Conservation (phyloP, 1,284 basidiomycete genomes). For the Apiotrichum gamsii region DNA sequence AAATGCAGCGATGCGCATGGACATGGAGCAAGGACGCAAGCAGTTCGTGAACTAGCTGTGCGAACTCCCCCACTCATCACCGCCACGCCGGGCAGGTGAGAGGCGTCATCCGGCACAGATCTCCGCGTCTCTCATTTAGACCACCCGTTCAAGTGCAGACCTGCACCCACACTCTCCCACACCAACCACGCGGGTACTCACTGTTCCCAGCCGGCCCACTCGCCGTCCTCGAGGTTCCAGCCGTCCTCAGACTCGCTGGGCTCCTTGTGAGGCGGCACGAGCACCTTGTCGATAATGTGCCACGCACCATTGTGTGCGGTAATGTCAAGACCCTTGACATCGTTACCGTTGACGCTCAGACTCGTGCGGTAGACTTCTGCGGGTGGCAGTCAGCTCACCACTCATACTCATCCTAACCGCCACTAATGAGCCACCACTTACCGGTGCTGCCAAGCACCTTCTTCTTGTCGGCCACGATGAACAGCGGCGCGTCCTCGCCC, state of each 20-base stretch:
- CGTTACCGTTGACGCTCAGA: conserved; percentile 55
- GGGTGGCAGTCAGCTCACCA: conserved; percentile 38
- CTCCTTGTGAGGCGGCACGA: conserved; percentile 51
- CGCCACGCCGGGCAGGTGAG: not conserved
- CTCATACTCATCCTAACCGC: conserved; percentile 12
- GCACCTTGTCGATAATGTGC: conserved; percentile 54
- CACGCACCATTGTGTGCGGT: conserved; percentile 57
- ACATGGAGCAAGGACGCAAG: no score
- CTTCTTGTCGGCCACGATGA: conserved; percentile 54
- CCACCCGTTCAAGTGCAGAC: not conserved
- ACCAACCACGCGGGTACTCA: conserved; percentile 33
- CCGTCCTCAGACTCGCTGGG: conserved; percentile 35
- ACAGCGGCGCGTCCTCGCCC: conserved; percentile 49
- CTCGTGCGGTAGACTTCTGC: conserved; percentile 48
- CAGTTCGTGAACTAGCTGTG: no score
- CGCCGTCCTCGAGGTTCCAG: no score
- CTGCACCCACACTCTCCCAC: no score
- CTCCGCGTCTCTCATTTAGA: not conserved
- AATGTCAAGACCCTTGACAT: conserved; percentile 53
- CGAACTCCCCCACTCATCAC: not conserved
- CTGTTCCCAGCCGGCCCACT: conserved; percentile 58
- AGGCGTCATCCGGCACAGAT: not conserved
- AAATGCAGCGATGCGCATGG: no score
- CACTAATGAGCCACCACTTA: no score
- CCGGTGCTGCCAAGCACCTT: no score